phyloP scores from a whole-genome alignment of 2,329 filamentous ascomycete species.

The Fusarium protoensiforme region DNA sequence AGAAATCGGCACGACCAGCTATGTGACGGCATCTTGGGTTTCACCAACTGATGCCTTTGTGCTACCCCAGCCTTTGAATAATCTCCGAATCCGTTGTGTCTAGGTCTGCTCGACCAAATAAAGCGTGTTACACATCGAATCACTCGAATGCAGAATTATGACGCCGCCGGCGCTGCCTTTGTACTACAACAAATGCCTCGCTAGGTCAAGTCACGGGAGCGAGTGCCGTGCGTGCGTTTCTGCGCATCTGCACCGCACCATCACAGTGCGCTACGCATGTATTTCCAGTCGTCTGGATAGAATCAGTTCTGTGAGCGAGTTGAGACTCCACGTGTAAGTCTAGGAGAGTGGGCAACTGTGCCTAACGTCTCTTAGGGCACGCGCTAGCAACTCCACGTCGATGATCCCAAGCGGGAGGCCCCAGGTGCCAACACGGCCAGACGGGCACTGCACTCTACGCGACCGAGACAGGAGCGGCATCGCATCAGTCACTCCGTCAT shows the following conservation, averaged over 20 bases:
- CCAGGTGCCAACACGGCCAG: constrained; percentile 8
- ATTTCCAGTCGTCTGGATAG: constrained; percentile 13
- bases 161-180: not conserved
- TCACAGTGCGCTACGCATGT: not conserved
- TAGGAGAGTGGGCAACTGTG: constrained; percentile 31
- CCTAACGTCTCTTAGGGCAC: constrained; percentile 27
- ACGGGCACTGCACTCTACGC: constrained; percentile 13
- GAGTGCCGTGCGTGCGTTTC: constrained; percentile 2
- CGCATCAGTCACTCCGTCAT: constrained; percentile 24
- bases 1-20: constrained; percentile 13
- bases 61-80: constrained; percentile 27
- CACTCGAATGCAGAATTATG: constrained; percentile 8
- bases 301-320: constrained; percentile 25
- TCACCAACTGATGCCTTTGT: constrained; percentile 25
- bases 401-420: constrained; percentile 21
- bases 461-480: constrained; percentile 10
- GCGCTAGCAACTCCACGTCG: constrained; percentile 27
- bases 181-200: constrained; percentile 1
- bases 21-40: constrained; percentile 17
- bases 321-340: constrained; percentile 29
- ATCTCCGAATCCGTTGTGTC: constrained; percentile 26
- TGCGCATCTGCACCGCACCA: constrained; percentile 1
- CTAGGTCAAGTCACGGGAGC: constrained; percentile 7
- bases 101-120: constrained; percentile 1
- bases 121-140: constrained; percentile 9